phyloP scores from a whole-genome alignment of 768 basidiomycete species.

The Gloeopeniophorella convolvens region DNA sequence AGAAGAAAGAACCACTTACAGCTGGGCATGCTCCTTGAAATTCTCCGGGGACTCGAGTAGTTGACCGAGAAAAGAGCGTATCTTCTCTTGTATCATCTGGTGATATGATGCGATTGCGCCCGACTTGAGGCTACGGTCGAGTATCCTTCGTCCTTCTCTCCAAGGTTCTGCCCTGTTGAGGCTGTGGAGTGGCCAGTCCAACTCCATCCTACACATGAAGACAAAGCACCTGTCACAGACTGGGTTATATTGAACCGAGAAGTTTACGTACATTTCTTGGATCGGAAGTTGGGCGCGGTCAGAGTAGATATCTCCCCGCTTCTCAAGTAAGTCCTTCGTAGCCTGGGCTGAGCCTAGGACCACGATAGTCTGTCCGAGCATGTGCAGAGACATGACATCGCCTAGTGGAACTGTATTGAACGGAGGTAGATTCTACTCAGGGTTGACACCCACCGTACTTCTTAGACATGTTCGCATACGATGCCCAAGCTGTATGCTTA shows the following conservation, averaged over 20 bases:
- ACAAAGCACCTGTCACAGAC: too few relatives aligned
- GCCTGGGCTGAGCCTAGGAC: conserved; percentile 41
- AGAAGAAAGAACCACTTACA: neutral
- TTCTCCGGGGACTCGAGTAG: neutral
- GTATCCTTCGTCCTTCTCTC: neutral
- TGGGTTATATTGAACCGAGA: too few relatives aligned
- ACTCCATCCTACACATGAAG: neutral
- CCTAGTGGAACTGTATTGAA: conserved; percentile 1
- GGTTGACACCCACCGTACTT: too few relatives aligned
- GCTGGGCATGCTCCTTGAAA: neutral
- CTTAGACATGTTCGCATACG: neutral
- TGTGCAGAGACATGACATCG: conserved; percentile 19
- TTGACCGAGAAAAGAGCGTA: neutral
- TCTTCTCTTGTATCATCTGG: conserved; percentile 1
- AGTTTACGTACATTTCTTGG: conserved; percentile 4
- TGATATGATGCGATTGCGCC: neutral
- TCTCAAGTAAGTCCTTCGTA: conserved; percentile 45
- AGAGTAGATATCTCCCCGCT: conserved; percentile 34
- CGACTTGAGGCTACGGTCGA: conserved; percentile 3
- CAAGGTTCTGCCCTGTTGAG: neutral
- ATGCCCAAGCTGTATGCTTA: neutral
- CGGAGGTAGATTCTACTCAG: too few relatives aligned
- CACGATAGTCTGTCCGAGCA: conserved; percentile 42
- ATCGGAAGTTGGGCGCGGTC: neutral
- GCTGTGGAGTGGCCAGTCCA: neutral